phyloP scores from a whole-genome alignment of 1,284 basidiomycete genomes.

The Leccinum griseonigrum region DNA sequence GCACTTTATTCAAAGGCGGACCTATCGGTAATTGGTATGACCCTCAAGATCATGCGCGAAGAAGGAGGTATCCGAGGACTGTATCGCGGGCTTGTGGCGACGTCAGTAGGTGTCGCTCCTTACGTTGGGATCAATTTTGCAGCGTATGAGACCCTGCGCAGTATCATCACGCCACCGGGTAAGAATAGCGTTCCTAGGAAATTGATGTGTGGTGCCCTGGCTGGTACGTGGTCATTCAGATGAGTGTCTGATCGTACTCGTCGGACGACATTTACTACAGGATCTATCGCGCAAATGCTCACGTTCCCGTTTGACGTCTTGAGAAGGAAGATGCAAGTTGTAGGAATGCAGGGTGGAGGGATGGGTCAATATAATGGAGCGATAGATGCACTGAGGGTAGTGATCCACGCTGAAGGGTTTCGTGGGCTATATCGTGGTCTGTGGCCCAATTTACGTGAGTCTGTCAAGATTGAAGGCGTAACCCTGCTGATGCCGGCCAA shows the following conservation, averaged over 20 bases:
- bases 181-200: constrained; percentile 64
- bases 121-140: constrained; percentile 90
- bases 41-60: constrained; percentile 83
- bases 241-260: constrained; percentile 6
- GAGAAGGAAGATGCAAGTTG: constrained; percentile 93
- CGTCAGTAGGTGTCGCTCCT: constrained; percentile 89
- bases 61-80: constrained; percentile 87
- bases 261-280: constrained; percentile 33
- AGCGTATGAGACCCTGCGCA: constrained; percentile 72
- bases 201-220: constrained; percentile 73
- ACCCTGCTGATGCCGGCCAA: neutral
- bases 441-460: constrained; percentile 89
- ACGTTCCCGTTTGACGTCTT: constrained; percentile 97
- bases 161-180: constrained; percentile 73
- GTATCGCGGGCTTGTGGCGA: constrained; percentile 87
- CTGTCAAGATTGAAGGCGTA: constrained; percentile 12
- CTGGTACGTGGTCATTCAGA: constrained; percentile 41
- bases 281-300: constrained; percentile 86
- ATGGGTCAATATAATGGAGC: constrained; percentile 76
- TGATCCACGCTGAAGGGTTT: constrained; percentile 73
- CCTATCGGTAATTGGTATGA: constrained; percentile 86
- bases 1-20: constrained; percentile 49
- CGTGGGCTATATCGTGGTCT: constrained; percentile 82
- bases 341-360: constrained; percentile 72
- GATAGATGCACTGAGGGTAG: constrained; percentile 70